Evolutionary conservation across 345 rosid species (phyloP).

Genomic region (Psidium friedrichsthalianum): DNA sequence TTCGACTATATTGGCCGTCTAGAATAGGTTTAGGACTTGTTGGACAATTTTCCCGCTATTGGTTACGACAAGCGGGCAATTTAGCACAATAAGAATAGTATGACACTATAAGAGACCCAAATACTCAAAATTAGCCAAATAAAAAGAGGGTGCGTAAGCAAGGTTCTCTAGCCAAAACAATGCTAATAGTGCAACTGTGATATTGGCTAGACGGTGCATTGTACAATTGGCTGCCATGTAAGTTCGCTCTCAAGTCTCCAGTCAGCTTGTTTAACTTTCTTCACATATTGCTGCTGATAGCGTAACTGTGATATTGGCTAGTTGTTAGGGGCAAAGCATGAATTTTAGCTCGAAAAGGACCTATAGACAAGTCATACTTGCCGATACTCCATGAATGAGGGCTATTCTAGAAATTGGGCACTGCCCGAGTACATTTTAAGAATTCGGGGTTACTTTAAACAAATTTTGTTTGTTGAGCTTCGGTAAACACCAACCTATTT

Average conservation of each 20-base stretch:
- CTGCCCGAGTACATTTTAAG: neutral
- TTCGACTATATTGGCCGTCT: too few species aligned
- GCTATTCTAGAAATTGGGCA: neutral
- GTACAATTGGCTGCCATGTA: too few species aligned
- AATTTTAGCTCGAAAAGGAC: too few species aligned
- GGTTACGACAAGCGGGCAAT: accelerated
- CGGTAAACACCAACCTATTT: neutral
- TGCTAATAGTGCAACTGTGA: neutral
- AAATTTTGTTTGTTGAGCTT: neutral
- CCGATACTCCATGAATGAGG: neutral
- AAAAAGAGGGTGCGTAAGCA: neutral
- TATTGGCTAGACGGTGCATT: neutral
- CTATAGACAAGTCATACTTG: too few species aligned
- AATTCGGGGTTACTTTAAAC: neutral
- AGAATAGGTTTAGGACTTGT: accelerated
- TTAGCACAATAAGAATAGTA: neutral
- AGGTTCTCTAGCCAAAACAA: too few species aligned
- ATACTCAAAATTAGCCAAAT: neutral
- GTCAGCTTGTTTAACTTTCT: too few species aligned
- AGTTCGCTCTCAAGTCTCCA: too few species aligned
- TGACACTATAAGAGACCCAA: neutral
- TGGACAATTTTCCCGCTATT: neutral
- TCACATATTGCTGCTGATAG: neutral
- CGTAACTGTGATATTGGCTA: neutral
- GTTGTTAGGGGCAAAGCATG: neutral